Evolutionary conservation across 1,284 basidiomycete species (phyloP), one percentile per base, ranked within the genome.

Genomic region (Cystobasidiaceae sp.): DNA sequence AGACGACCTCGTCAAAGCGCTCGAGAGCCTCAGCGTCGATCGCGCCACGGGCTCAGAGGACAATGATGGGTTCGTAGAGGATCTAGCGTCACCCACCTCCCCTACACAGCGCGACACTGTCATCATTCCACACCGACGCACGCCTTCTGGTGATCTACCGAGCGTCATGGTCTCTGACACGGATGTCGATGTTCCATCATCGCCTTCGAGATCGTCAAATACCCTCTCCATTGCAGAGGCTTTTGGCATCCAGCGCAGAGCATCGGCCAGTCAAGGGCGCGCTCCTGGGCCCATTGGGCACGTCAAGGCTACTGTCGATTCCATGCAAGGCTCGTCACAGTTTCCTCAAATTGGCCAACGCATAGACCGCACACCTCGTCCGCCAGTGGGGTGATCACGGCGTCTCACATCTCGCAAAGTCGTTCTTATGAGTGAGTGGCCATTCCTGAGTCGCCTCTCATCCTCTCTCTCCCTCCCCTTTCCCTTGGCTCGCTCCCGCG

Each of bases 1-100:
- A 0, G 86, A 90, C 25, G 94, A 98, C 75, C 83, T 98, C 70
- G 89, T 92, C 46, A 76, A 80, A 15, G 91, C 92, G 7, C 79
- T 97, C 37, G 75, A 79, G 56, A 74, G 75, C n/a, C 71, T 82
- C 6, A 75, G 77, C 67, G 68, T 79, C 32, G 73, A 23, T 17
- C 52, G 51, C 11, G 55, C 48, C 4, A 30, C 23, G 8, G 7
- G 9, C 4, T 6, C 32, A 25, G 44, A 48, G 11, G 33, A 33
- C 51, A 32, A 64, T 11, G 39, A 33, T 54, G 28, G 25, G 51
- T n/a, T 4, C 50, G 4, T 5, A 21, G n/a, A 19, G 50, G 28
- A 17, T n/a, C 50, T 9, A 11, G 44, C 44, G 8, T 8, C 50
- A 33, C 5, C 32, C n/a, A 34, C 19, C 8, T 43, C 61, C 19